A percentile compares a stretch with the other conserved stretches of the same genome.
phyloP scores from a whole-genome alignment of 1,284 basidiomycete species.

The Ceratobasidium sp. region DNA sequence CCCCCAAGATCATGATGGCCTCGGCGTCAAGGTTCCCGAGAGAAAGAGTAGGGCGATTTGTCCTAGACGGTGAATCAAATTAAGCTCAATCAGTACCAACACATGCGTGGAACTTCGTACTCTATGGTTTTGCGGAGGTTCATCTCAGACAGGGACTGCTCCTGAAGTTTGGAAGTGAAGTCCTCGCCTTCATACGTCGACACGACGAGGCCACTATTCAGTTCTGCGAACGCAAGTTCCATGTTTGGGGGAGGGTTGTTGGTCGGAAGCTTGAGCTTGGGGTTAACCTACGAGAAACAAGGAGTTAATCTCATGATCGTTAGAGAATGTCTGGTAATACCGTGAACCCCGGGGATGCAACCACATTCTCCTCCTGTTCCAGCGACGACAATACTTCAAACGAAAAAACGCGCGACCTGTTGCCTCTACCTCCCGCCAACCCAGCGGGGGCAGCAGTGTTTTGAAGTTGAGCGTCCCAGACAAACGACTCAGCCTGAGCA shows the following conservation, averaged over 20 bases:
- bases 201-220: too few species aligned
- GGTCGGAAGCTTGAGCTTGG: too few species aligned
- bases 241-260: too few species aligned
- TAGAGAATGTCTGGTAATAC: slow-evolving; percentile 1
- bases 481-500: slow-evolving; percentile 52
- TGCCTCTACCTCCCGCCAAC: slow-evolving; percentile 56
- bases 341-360: slow-evolving; percentile 31
- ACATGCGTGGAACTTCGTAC: too few species aligned
- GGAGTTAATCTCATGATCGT: too few species aligned
- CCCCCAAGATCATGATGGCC: neutral
- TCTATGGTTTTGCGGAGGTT: too few species aligned
- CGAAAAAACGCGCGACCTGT: slow-evolving; percentile 52
- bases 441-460: slow-evolving; percentile 43
- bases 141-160: too few species aligned
- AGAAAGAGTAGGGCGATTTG: neutral
- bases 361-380: slow-evolving; percentile 41
- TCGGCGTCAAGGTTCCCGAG: slow-evolving; percentile 9
- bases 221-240: too few species aligned
- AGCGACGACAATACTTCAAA: slow-evolving; percentile 41
- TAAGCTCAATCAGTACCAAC: too few species aligned
- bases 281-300: too few species aligned
- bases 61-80: neutral
- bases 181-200: too few species aligned
- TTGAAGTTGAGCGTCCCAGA: slow-evolving; percentile 25
- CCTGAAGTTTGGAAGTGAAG: too few species aligned